Evolutionary conservation across 352 stramenopile species (phyloP), one percentile per base, ranked within the genome.

Genomic region (Ophiocytium majus): DNA sequence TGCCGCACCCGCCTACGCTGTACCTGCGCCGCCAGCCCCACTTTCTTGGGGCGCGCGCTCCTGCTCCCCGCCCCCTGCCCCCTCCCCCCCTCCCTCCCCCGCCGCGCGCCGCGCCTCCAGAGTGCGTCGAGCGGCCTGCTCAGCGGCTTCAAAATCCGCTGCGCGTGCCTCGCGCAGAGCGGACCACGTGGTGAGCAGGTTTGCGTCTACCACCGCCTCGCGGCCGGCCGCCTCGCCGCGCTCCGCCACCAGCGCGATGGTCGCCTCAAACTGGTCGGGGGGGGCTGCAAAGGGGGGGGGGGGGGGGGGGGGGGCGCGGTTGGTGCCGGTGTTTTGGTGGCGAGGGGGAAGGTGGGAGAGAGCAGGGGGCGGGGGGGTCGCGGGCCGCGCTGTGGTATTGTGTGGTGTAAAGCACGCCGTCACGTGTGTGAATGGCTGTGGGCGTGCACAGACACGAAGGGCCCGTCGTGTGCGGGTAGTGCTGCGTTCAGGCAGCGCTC

Each of bases 141-240:
- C 50, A 34, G 84, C 84, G 10, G 49, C 31, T 32, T 80, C 76
- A 80, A 80, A 88, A 1, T 80, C 49, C 10, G 37, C 28, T 9
- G 80, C 66, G 57, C 74, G 81, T 17, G 78, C 76, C 32, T 85
- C 84, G 33, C 80, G 28, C n/a, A 88, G 50, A 19, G 5, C 75
- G 28, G 80, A 83, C 84, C 84, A 88, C 19, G 84, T 86, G 33
- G 78, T 28, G 19, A 88, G 80, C 34, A 88, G 81, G 57, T 88
- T 85, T 9, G 80, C 80, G 82, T 86, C 82, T 33, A 80, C 33
- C 35, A 71, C 78, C 10, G 63, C 82, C 66, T 83, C 17, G 78
- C 63, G 14, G 36, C 75, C 34, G 63, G 63, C 32, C 43, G 35
- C 76, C 63, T 79, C 31, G 74, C 50, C 32, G 63, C 79, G 74